Evolutionary conservation across 768 basidiomycete genomes (phyloP).

Genomic region (Leccinum arenicola): DNA sequence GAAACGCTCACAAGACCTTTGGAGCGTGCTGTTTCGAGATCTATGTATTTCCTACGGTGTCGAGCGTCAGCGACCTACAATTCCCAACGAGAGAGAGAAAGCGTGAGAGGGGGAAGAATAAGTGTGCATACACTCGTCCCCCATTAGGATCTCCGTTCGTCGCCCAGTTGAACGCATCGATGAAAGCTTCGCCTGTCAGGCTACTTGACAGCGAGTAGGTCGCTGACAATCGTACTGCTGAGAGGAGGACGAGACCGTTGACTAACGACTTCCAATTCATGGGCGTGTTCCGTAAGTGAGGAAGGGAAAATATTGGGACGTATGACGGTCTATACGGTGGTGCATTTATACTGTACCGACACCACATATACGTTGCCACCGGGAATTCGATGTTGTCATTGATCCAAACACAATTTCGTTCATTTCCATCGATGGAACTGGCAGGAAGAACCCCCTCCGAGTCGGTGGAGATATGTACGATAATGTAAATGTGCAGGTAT

Average conservation of each 20-base stretch:
- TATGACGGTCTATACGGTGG: neutral
- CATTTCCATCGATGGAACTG: neutral
- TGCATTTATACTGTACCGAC: neutral
- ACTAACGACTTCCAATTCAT: constrained; percentile 1
- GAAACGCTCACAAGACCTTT: constrained; percentile 58
- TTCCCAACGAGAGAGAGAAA: neutral
- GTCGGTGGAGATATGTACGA: neutral
- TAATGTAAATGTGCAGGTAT: neutral
- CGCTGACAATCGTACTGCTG: constrained; percentile 29
- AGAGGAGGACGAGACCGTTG: constrained; percentile 9
- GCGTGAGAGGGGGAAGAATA: neutral
- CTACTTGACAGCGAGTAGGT: constrained; percentile 47
- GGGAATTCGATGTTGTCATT: neutral
- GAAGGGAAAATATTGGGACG: neutral
- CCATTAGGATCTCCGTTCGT: constrained; percentile 29
- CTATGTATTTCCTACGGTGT: constrained; percentile 39
- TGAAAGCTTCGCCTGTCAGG: constrained; percentile 47
- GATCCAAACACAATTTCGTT: neutral
- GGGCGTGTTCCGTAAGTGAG: neutral
- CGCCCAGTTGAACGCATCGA: constrained; percentile 32
- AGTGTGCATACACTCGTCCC: constrained; percentile 25
- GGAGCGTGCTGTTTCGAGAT: constrained; percentile 47
- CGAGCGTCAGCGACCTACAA: neutral
- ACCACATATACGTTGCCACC: neutral
- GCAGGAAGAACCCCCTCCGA: neutral